A percentile compares a stretch with the other conserved stretches of the same genome.
Conservation (phyloP, 2,329 filamentous ascomycete genomes). For the Colletotrichum musicola region DNA sequence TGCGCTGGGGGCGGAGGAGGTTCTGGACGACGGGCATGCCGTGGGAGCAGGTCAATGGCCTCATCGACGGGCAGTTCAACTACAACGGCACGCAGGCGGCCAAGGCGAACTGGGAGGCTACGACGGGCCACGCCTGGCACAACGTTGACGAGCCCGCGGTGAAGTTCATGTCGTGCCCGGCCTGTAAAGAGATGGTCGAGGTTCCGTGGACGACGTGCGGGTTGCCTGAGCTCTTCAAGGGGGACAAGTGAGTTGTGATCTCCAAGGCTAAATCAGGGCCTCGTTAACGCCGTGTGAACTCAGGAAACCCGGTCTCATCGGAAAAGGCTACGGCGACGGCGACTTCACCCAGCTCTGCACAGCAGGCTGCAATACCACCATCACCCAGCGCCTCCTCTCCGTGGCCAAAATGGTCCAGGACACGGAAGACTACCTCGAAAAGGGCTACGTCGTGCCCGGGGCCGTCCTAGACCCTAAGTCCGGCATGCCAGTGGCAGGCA, state of each 20-base stretch:
- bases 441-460: conserved; percentile 72
- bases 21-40: conserved; percentile 75
- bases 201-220: conserved; percentile 73
- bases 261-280: fast-evolving
- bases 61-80: conserved; percentile 70
- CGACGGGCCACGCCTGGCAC: conserved; percentile 69
- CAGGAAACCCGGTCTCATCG: conserved; percentile 51
- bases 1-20: conserved; percentile 67
- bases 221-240: conserved; percentile 45
- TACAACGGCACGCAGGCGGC: conserved; percentile 63
- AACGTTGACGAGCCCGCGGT: conserved; percentile 63
- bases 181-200: conserved; percentile 57
- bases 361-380: conserved; percentile 58
- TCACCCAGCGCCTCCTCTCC: conserved; percentile 71
- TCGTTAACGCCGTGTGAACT: background rate
- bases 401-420: conserved; percentile 73
- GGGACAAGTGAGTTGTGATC: conserved; percentile 42
- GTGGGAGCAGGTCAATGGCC: conserved; percentile 69
- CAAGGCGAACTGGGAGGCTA: conserved; percentile 58
- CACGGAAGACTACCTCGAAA: conserved; percentile 58
- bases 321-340: conserved; percentile 72
- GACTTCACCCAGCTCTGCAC: conserved; percentile 64
- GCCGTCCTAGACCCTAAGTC: conserved; percentile 69
- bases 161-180: conserved; percentile 68
- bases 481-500: conserved; percentile 60